Conservation (phyloP, 1,284 basidiomycete species). For the Heterobasidion parviporum region DNA sequence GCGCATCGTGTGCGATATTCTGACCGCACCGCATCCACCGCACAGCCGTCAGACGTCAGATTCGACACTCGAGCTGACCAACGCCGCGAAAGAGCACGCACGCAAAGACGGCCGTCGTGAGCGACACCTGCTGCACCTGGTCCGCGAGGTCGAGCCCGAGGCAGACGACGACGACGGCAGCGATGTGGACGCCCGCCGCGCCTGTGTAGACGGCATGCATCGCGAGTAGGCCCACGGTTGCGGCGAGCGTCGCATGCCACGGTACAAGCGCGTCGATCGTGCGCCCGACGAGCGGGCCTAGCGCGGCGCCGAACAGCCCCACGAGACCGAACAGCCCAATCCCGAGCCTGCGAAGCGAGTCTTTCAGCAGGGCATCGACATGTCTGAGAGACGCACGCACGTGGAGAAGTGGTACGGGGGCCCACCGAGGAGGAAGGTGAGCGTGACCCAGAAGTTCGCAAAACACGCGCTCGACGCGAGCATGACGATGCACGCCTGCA, state of each 20-base stretch:
- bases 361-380: background rate
- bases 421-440: slow-evolving; percentile 44
- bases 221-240: slow-evolving; percentile 23
- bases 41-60: background rate
- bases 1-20: slow-evolving; percentile 26
- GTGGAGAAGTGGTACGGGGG: slow-evolving; percentile 34
- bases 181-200: slow-evolving; percentile 35
- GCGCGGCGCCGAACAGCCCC: slow-evolving; percentile 36
- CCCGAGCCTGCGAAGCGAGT: slow-evolving; percentile 25
- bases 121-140: slow-evolving; percentile 36
- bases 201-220: slow-evolving; percentile 34
- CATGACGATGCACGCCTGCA: slow-evolving; percentile 36
- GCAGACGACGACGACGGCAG: slow-evolving; percentile 35
- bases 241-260: slow-evolving; percentile 40
- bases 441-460: slow-evolving; percentile 33
- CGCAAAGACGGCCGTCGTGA: slow-evolving; percentile 31
- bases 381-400: background rate
- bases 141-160: slow-evolving; percentile 39
- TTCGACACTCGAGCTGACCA: too few species aligned
- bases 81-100: background rate
- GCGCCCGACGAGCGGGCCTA: slow-evolving; percentile 41
- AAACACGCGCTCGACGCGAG: slow-evolving; percentile 27
- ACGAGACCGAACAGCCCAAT: slow-evolving; percentile 53
- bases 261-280: slow-evolving; percentile 41
- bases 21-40: slow-evolving; percentile 21